A percentile compares a stretch with the other conserved stretches of the same genome.
phyloP scores from a whole-genome alignment of 1,139 yeast genomes.

The Suhomyces choctaworum region DNA sequence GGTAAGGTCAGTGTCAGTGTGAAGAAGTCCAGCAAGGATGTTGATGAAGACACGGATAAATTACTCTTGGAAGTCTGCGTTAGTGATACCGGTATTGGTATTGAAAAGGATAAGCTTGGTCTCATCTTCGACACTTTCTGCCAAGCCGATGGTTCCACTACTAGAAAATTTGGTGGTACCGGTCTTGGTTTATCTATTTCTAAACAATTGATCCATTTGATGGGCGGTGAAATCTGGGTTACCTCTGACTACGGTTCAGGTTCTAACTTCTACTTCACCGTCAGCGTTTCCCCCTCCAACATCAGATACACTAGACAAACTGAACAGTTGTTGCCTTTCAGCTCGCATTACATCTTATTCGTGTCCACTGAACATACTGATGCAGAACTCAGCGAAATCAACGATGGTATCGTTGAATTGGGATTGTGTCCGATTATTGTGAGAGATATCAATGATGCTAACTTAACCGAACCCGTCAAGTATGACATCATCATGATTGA shows the following conservation, averaged over 20 bases:
- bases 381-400: constrained; percentile 48
- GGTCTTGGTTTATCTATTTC: constrained; percentile 79
- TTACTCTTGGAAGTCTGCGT: constrained; percentile 80
- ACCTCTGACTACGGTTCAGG: constrained; percentile 80
- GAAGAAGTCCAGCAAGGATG: constrained; percentile 47
- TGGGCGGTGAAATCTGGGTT: constrained; percentile 94
- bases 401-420: constrained; percentile 40
- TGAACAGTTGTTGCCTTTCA: constrained; percentile 72
- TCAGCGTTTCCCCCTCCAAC: constrained; percentile 73
- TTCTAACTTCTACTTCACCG: constrained; percentile 77
- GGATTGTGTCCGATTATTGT: constrained; percentile 54
- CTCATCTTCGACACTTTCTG: constrained; percentile 85
- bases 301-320: constrained; percentile 63
- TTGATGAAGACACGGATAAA: constrained; percentile 51
- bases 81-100: constrained; percentile 87
- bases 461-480: constrained; percentile 55
- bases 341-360: constrained; percentile 66
- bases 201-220: constrained; percentile 77
- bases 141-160: constrained; percentile 91
- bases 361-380: constrained; percentile 65
- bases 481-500: constrained; percentile 84
- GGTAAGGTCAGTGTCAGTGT: constrained; percentile 75
- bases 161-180: constrained; percentile 90
- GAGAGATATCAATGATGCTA: constrained; percentile 50
- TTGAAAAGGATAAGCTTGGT: constrained; percentile 78